Base-by-base conservation (phyloP, 2,329 filamentous ascomycete genomes). In the Calonectria montana region DNA sequence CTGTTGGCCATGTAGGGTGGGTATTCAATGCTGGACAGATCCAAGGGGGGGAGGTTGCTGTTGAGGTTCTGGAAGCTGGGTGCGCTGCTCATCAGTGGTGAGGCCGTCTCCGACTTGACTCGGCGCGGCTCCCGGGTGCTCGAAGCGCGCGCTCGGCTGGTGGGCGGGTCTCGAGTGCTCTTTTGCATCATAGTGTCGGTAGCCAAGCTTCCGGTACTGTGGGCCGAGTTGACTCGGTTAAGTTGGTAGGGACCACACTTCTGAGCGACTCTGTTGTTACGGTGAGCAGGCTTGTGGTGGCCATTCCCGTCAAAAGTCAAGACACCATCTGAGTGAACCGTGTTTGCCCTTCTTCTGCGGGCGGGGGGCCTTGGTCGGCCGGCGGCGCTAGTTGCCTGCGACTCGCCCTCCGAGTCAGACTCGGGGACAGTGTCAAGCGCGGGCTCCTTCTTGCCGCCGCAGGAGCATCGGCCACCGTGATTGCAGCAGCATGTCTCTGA, bases 401-500 rank as follows among this genome's bases (percentile, higher is more conserved):
- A 78, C 67, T 88, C 86, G 72, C 85, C 83, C 75, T 92, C 88
- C 72, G 90, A 89, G 79, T 91, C 88, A 73, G 90, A 90, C 81
- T 93, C 91, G 66, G 89, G 90, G 18, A 93, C 91, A 2, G 91
- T 89, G 78, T 92, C 90, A 71, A 92, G 87, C 74, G 76, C 78
- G 57, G 84, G 84, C 78, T 93, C 91, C 82, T 91, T 92, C 84
- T 92, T 93, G 80, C 88, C 83, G 68, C 87, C 87, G 82, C 92
- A 94, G 67, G 90, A 89, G 85, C 92, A 94, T 77, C 89, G 89
- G 55, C 88, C 90, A 74, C 91, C 92, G 77, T 93, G 91, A 81
- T 92, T 93, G 82, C 91, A 93, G 83, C 91, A 93, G 82, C 92
- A 94, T 77, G 89, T 92, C 77, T 91, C 90, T 90, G 84, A 69